Evolutionary conservation across 2,329 filamentous ascomycete species (phyloP), one percentile per base, ranked within the genome.

Genomic region (Ascochyta koolunga): DNA sequence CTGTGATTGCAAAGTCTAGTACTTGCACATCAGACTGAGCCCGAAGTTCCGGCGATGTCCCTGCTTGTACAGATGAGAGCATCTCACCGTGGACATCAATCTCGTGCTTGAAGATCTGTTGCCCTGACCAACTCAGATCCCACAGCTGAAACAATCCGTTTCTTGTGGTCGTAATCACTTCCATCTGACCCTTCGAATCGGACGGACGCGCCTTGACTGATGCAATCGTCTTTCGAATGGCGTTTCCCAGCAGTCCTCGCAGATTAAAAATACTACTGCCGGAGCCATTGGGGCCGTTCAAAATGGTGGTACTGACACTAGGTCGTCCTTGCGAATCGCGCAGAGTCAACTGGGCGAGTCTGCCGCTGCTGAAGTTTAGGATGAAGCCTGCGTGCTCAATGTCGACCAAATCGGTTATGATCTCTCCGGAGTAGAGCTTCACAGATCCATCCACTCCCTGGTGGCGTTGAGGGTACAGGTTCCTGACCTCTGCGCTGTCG

Each of bases 351-450:
- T 97, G 95, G 5, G 90, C 91, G 35, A 96, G 80, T 56, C 95
- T 86, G 13, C 95, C 95, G 54, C 86, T 92, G 72, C 89, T 96
- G 60, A 96, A 89, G 10, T 87, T 85, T 32, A 97, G 80, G 44
- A 98, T 82, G 68, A 96, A 95, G 9, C 95, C 95, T 5, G 92
- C 87, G 44, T 88, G 90, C 70, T 97, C 93, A 22, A 91, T 91
- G 66, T 90, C 91, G 38, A 92, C 83, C 38, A 99, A 82, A 51
- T 91, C 86, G 5, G 86, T 85, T 9, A 93, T 87, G 43, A 82
- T 83, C 74, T 99, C 95, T 39, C 90, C 89, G 0, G 88, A 89
- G 48, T 88, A 86, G 76, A 97, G 65, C 57, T 89, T 89, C 58
- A 96, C 86, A 2, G 79, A 79, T 39, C 90, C 86, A 67, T 96